These are phyloP conservation scores for Nigrospora sphaerica DNA, from an alignment of 2,329 filamentous ascomycete genomes.

Conservation along the genomic window DNA sequence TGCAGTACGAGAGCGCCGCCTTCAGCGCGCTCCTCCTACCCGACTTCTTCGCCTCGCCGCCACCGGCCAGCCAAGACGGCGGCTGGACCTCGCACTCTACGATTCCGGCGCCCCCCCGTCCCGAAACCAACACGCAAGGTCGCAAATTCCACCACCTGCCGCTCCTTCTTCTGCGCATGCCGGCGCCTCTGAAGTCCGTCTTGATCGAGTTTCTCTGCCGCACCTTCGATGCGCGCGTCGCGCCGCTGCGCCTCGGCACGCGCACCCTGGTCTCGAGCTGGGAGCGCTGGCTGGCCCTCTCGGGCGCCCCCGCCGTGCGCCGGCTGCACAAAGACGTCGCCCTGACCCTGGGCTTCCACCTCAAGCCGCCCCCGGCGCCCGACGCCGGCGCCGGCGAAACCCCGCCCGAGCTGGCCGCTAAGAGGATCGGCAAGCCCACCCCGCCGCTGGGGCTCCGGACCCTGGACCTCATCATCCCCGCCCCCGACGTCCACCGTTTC, in stretches of 20 bases:
- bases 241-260: constrained; percentile 41
- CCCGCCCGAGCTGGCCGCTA: too few relatives aligned
- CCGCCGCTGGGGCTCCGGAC: constrained; percentile 28
- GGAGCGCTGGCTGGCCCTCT: constrained; percentile 40
- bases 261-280: constrained; percentile 39
- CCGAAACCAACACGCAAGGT: constrained; percentile 9
- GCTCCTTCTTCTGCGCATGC: constrained; percentile 49
- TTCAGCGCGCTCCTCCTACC: constrained; percentile 47
- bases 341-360: constrained; percentile 43
- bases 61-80: not conserved
- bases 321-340: constrained; percentile 36
- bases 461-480: constrained; percentile 45
- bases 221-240: constrained; percentile 51
- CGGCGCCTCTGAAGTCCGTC: constrained; percentile 39
- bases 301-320: not conserved
- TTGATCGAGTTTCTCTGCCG: constrained; percentile 43
- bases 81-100: not conserved
- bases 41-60: constrained; percentile 3
- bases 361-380: constrained; percentile 19
- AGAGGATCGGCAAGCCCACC: not conserved
- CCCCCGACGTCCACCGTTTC: constrained; percentile 39
- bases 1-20: constrained; percentile 45
- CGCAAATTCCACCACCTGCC: constrained; percentile 40
- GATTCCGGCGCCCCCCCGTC: not conserved
- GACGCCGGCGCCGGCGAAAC: too few relatives aligned